Evolutionary conservation across 148 eudicot species (phyloP).

Genomic region (Salicornia ramosissima): DNA sequence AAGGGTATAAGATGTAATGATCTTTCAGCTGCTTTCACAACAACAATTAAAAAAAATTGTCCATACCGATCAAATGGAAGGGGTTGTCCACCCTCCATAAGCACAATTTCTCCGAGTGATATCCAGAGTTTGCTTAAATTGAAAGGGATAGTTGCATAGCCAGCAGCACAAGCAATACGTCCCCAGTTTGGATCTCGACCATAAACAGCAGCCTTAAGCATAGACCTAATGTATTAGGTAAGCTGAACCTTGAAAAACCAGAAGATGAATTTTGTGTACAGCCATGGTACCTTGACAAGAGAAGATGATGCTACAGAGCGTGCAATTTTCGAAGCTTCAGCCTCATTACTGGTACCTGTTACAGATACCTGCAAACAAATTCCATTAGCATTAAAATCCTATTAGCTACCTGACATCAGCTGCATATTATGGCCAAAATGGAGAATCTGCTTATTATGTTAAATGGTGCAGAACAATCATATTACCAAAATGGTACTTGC

Average conservation of each 20-base stretch:
- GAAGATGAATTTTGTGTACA: constrained; percentile 1
- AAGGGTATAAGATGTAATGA: not conserved
- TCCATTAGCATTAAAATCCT: not conserved
- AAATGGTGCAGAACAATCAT: not conserved
- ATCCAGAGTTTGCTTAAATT: constrained; percentile 59
- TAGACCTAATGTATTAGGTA: constrained; percentile 1
- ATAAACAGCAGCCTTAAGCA: constrained; percentile 79
- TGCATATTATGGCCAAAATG: not conserved
- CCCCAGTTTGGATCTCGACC: constrained; percentile 99
- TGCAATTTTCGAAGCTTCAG: constrained; percentile 88
- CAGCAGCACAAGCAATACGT: constrained; percentile 98
- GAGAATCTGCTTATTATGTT: not conserved
- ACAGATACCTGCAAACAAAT: constrained; percentile 60
- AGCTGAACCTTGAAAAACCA: constrained; percentile 15
- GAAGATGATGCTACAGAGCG: constrained; percentile 95
- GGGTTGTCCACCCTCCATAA: constrained; percentile 94
- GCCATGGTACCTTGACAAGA: constrained; percentile 61
- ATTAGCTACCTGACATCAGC: constrained; percentile 3
- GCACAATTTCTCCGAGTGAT: constrained; percentile 74
- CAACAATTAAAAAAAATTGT: not conserved
- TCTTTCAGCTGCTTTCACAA: not conserved
- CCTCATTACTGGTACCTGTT: constrained; percentile 64
- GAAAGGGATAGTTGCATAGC: constrained; percentile 80
- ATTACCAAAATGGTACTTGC: not conserved
- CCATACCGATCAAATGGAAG: constrained; percentile 78